Conservation (phyloP, 371 early-diverging fungal genomes). For the Syncephalastrum contaminatum region DNA sequence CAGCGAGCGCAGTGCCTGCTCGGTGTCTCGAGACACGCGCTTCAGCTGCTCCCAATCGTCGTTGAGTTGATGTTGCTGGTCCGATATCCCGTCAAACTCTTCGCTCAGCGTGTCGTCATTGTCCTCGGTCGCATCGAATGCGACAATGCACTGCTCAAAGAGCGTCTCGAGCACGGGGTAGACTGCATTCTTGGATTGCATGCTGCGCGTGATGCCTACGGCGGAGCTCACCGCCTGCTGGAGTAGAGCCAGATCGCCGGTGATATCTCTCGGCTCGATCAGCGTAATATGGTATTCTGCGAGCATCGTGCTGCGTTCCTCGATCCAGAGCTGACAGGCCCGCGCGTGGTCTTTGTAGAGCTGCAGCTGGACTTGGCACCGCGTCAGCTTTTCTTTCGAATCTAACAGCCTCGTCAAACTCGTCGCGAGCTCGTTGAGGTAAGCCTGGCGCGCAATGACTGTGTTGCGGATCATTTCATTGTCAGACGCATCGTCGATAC, state of each 20-base stretch:
- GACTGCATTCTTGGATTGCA: conserved; percentile 13
- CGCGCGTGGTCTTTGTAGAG: conserved; percentile 29
- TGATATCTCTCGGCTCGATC: conserved; percentile 13
- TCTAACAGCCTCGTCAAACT: conserved; percentile 28
- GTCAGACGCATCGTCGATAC: conserved; percentile 36
- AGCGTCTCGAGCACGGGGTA: conserved; percentile 12
- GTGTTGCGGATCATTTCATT: conserved; percentile 40
- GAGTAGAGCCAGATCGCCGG: conserved; percentile 19
- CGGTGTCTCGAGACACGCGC: conserved; percentile 11
- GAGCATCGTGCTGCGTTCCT: conserved; percentile 17
- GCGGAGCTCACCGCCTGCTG: conserved; percentile 37
- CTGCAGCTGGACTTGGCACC: conserved; percentile 30
- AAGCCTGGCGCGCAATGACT: conserved; percentile 19
- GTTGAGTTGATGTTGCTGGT: conserved; percentile 8
- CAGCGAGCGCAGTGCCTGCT: conserved; percentile 16
- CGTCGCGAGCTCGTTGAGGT: conserved; percentile 27
- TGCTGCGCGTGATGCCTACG: conserved; percentile 25
- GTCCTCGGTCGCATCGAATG: conserved; percentile 12
- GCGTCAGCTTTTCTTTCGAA: conserved; percentile 34
- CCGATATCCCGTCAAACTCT: conserved; percentile 10
- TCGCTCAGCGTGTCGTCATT: conserved; percentile 9
- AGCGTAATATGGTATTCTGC: conserved; percentile 18
- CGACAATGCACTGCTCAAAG: conserved; percentile 17
- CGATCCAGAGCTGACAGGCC: conserved; percentile 34
- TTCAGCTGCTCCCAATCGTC: conserved; percentile 27